These are phyloP conservation scores for Bromus sterilis DNA, from an alignment of 176 grass and related monocot genomes.

Conservation along the genomic window DNA sequence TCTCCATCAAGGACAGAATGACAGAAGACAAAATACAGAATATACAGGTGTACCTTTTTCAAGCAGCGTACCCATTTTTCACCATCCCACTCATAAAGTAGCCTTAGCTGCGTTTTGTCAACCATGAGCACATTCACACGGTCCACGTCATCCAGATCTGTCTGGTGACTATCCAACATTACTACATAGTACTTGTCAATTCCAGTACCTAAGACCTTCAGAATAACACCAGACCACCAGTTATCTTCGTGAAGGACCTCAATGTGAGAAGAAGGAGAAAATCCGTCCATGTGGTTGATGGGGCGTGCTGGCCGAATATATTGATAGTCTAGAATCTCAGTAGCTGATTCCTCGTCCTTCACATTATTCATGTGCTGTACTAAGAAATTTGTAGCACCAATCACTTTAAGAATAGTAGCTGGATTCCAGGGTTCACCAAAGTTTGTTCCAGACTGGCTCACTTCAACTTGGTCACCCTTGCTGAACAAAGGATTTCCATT, in stretches of 20 bases:
- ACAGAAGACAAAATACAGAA: neutral
- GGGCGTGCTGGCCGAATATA: constrained; percentile 19
- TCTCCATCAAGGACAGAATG: neutral
- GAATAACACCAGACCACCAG: constrained; percentile 36
- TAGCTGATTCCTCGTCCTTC: neutral
- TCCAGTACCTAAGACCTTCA: neutral
- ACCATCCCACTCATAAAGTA: constrained; percentile 1
- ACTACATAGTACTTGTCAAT: constrained; percentile 17
- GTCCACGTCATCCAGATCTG: neutral
- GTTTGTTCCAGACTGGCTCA: constrained; percentile 10
- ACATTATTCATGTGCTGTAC: constrained; percentile 5
- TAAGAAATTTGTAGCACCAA: constrained; percentile 26
- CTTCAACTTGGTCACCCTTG: constrained; percentile 27
- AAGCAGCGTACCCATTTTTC: constrained; percentile 13
- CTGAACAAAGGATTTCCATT: neutral
- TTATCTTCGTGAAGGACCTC: constrained; percentile 16
- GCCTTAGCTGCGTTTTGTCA: constrained; percentile 21
- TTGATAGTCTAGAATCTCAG: constrained; percentile 29
- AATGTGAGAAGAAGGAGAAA: constrained; percentile 16
- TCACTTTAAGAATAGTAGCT: constrained; percentile 34
- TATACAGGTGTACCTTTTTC: neutral
- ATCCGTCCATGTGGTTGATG: neutral
- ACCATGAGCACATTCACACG: constrained; percentile 7
- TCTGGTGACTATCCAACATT: neutral
- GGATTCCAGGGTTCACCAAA: constrained; percentile 23